Base-by-base conservation (phyloP, 2,329 filamentous ascomycete species). In the Emericellopsis atlantica region DNA sequence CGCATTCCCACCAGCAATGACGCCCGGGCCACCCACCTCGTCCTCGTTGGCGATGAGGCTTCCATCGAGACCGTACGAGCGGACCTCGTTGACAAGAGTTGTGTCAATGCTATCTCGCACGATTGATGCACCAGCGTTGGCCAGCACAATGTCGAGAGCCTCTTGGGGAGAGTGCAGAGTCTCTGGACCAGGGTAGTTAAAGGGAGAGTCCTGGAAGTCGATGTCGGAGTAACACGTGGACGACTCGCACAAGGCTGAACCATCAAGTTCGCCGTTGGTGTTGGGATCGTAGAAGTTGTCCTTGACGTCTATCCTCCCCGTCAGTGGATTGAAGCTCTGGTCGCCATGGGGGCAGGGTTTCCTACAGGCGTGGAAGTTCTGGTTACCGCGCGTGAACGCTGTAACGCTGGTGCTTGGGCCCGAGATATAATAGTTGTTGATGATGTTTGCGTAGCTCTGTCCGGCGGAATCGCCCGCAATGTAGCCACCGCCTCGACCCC, bases 341-440 rank as follows among this genome's bases (percentile, higher is more conserved):
- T 12, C 8, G 11, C 15, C 16, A 12, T 9, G 26, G 12, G 4
- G 5, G 18, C 6, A 9, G 12, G 29, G 22, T 11, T 40, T 49
- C 55, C 46, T 45, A 59, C 57, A 74, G 14, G 64, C 70, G 33
- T 69, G 66, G 55, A 74, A 74, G 39, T 69, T 67, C 3, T 52
- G 58, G 42, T 73, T 74, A n/a, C 72, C 69, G n/a, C 70, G 62
- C 2, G 68, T 73, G 45, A 74, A 76, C 0, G 69, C 67, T 1
- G 66, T 60, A 3, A 65, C 62, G 22, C 54, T 62, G 4, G 70
- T 74, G 36, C 58, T 64, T 0, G 70, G 71, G 0, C 72, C 72
- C 2, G 64, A 65, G 44, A 76, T 69, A 53, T 74, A 76, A 52
- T 76, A 74, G 53, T 76, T 76, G 44, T 68, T 67, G 40, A 74